Percentiles rank a stretch among this genome's conserved stretches.
These are phyloP conservation scores for Spencermartinsiella ligniputridi DNA, from an alignment of 1,139 yeast genomes.

Conservation along the genomic window DNA sequence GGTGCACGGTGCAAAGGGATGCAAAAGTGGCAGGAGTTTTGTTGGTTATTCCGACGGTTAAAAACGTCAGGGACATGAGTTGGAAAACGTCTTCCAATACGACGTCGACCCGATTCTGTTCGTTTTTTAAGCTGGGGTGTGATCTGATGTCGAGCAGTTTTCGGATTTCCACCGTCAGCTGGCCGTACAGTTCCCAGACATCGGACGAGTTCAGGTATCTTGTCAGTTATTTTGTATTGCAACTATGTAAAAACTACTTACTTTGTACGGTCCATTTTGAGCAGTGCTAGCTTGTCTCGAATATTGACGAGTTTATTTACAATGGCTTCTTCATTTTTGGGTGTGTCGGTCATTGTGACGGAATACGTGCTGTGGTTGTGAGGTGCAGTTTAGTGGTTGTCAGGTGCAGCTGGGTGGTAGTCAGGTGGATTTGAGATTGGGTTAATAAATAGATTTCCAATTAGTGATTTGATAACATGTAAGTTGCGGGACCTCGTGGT, in stretches of 20 bases:
- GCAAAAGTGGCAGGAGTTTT: conserved; percentile 94
- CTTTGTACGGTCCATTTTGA: conserved; percentile 50
- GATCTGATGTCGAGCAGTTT: conserved; percentile 29
- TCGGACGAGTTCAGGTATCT: conserved; percentile 48
- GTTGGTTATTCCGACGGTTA: conserved; percentile 85
- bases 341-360: conserved; percentile 12
- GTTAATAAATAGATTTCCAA: too few species aligned
- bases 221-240: not conserved
- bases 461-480: too few species aligned
- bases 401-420: too few species aligned
- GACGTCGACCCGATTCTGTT: conserved; percentile 49
- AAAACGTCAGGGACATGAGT: conserved; percentile 73
- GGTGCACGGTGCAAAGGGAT: conserved; percentile 76
- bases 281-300: conserved; percentile 40
- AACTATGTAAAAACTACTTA: conserved; percentile 14
- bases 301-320: conserved; percentile 39
- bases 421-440: too few species aligned
- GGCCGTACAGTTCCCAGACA: conserved; percentile 45
- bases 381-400: too few species aligned
- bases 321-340: conserved; percentile 38
- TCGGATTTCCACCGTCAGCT: conserved; percentile 30
- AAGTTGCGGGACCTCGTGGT: too few species aligned
- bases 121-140: conserved; percentile 24
- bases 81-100: conserved; percentile 89
- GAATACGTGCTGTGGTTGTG: too few species aligned